Conservation (phyloP, 2,329 filamentous ascomycete genomes). For the Colletotrichum costaricense region DNA sequence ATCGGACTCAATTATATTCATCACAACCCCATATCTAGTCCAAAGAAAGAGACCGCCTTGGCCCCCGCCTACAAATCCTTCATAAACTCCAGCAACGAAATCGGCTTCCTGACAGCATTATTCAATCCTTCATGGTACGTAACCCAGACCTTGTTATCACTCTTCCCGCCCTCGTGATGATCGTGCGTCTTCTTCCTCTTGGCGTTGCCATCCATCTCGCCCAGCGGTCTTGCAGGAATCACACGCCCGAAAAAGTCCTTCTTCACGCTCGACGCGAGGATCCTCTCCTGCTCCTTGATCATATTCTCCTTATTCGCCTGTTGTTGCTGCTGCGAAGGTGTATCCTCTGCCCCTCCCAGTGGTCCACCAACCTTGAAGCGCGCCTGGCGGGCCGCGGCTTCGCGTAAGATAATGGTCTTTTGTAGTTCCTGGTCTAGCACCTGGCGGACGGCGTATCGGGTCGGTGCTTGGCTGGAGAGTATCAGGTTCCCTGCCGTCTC, state of each 20-base stretch:
- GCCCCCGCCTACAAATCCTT: slow-evolving; percentile 62
- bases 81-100: slow-evolving; percentile 84
- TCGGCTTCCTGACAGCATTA: slow-evolving; percentile 90
- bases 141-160: slow-evolving; percentile 77
- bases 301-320: slow-evolving; percentile 50
- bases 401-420: slow-evolving; percentile 75
- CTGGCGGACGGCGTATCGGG: slow-evolving; percentile 92
- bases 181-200: slow-evolving; percentile 40
- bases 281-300: slow-evolving; percentile 45
- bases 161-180: slow-evolving; percentile 44
- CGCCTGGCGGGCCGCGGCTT: slow-evolving; percentile 73
- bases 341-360: slow-evolving; percentile 33
- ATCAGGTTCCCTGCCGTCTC: slow-evolving; percentile 71
- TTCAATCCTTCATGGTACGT: slow-evolving; percentile 91
- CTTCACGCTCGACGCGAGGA: slow-evolving; percentile 62
- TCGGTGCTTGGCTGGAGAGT: slow-evolving; percentile 72
- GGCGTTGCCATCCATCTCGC: slow-evolving; percentile 54
- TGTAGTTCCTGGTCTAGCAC: slow-evolving; percentile 92
- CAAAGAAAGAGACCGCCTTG: not conserved
- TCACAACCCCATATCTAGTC: not conserved
- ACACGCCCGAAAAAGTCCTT: slow-evolving; percentile 89
- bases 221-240: slow-evolving; percentile 58
- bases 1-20: not conserved
- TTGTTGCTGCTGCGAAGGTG: slow-evolving; percentile 46
- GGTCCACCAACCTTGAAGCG: slow-evolving; percentile 64